These are phyloP conservation scores for Hortaea sp. DNA, from an alignment of 2,329 filamentous ascomycete species.

Conservation along the genomic window DNA sequence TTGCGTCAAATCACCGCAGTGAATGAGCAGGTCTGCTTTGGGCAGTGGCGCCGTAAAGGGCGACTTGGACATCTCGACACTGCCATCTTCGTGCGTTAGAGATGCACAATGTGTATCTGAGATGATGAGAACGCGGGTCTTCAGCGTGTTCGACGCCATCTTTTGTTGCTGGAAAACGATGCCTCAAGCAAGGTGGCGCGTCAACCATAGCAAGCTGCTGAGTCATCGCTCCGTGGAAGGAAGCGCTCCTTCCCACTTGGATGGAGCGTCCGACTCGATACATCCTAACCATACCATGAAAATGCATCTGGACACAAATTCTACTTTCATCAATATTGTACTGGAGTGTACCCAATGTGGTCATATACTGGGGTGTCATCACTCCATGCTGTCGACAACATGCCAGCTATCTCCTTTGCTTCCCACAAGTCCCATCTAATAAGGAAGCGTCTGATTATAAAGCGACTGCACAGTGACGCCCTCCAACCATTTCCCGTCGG, in stretches of 20 bases:
- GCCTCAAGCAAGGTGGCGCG: too few species aligned
- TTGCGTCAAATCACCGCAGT: slow-evolving; percentile 50
- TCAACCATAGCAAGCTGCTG: too few species aligned
- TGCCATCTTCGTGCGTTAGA: slow-evolving; percentile 2
- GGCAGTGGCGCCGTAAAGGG: slow-evolving; percentile 34
- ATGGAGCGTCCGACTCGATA: too few species aligned
- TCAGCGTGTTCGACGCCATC: background rate
- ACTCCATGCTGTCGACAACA: too few species aligned
- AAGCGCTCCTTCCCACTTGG: too few species aligned
- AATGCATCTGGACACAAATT: too few species aligned
- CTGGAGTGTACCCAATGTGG: too few species aligned
- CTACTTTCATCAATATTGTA: too few species aligned
- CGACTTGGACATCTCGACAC: background rate
- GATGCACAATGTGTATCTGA: slow-evolving; percentile 33
- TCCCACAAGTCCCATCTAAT: background rate
- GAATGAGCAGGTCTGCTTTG: slow-evolving; percentile 43
- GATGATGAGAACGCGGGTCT: slow-evolving; percentile 33
- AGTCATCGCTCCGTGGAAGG: too few species aligned
- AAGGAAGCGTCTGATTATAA: slow-evolving; percentile 35
- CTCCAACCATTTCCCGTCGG: slow-evolving; percentile 33
- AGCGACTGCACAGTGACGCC: slow-evolving; percentile 43
- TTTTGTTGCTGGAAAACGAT: background rate
- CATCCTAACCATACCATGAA: too few species aligned
- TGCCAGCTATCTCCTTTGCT: too few species aligned
- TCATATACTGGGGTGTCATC: too few species aligned